Base-by-base conservation (phyloP, 352 stramenopile genomes). In the Pythium brachiatum region DNA sequence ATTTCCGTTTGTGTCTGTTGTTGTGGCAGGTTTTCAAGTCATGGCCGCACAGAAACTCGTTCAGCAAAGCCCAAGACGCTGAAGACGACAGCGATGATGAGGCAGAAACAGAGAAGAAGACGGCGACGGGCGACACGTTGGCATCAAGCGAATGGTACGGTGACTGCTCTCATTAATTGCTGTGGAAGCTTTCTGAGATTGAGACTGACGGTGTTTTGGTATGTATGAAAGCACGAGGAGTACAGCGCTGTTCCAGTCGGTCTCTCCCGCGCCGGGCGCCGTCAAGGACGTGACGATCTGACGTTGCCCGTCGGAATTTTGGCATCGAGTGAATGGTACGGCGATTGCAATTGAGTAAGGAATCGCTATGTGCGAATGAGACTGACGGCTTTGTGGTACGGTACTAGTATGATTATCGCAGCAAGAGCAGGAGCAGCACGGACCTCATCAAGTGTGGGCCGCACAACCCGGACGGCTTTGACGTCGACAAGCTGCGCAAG, bases 271-370 rank as follows among this genome's bases (percentile, higher is more conserved):
- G 27, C 92, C 84, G 1, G 94, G 94, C 29, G 75, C 80, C 3
- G 78, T 99, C 25, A 82, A 93, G 64, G 80, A 88, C 57, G 96
- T 99, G 32, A 93, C 92, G 23, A 95, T 99, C 59, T 94, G 73
- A 82, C 92, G 7, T 81, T 99, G 98, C 80, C 89, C 91, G 16
- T 98, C 90, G 29, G 92, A 90, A 99, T 67, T 99, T 92, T 78
- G 97, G 97, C 13, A 84, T 95, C 44, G 65, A 98, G 76, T 88
- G 89, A 64, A 98, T 99, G 87, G 86, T 91, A 67, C 36, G 73
- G 72, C 26, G 36, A 31, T 36, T 32, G 41, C 36, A 20, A 51
- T 15, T 20, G 5, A n/a, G 2, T n/a, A 36, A 26, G 13, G 62
- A 92, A 89, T 57, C 69, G n/a, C n/a, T n/a, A n/a, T n/a, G 21